Percentiles rank a stretch among this genome's conserved stretches.
phyloP scores from a whole-genome alignment of 2,329 filamentous ascomycete species.

The Botrytis porri region DNA sequence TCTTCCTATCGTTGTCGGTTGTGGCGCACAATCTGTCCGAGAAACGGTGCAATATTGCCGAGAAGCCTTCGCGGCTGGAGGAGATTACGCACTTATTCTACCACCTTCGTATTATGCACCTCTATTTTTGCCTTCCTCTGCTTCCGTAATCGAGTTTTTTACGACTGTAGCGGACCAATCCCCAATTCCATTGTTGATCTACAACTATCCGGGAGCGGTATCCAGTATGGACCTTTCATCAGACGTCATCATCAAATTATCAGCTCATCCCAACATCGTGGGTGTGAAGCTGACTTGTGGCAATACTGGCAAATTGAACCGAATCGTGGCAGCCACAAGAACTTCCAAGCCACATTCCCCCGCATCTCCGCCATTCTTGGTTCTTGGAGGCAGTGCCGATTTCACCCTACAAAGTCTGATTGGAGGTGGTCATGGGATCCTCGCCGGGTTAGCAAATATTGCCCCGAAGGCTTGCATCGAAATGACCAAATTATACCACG shows the following conservation, averaged over 20 bases:
- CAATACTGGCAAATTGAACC: slow-evolving; percentile 63
- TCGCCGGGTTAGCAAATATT: slow-evolving; percentile 70
- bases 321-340: slow-evolving; percentile 55
- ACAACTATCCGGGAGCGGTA: slow-evolving; percentile 89
- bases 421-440: slow-evolving; percentile 68
- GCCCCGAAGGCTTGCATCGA: slow-evolving; percentile 63
- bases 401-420: slow-evolving; percentile 69
- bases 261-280: slow-evolving; percentile 77
- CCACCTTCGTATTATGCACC: slow-evolving; percentile 66
- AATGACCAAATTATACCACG: slow-evolving; percentile 57
- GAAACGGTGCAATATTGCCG: slow-evolving; percentile 63
- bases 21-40: slow-evolving; percentile 61
- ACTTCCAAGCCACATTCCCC: slow-evolving; percentile 45
- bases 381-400: slow-evolving; percentile 70
- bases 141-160: slow-evolving; percentile 55
- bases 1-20: slow-evolving; percentile 64
- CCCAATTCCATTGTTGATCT: slow-evolving; percentile 75
- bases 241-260: slow-evolving; percentile 77
- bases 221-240: slow-evolving; percentile 87
- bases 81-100: slow-evolving; percentile 64
- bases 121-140: slow-evolving; percentile 52
- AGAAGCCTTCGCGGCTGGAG: slow-evolving; percentile 60
- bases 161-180: slow-evolving; percentile 60
- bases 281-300: slow-evolving; percentile 92
- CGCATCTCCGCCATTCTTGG: slow-evolving; percentile 54